Conservation (phyloP, 345 rosid species). For the Pistacia integerrima region DNA sequence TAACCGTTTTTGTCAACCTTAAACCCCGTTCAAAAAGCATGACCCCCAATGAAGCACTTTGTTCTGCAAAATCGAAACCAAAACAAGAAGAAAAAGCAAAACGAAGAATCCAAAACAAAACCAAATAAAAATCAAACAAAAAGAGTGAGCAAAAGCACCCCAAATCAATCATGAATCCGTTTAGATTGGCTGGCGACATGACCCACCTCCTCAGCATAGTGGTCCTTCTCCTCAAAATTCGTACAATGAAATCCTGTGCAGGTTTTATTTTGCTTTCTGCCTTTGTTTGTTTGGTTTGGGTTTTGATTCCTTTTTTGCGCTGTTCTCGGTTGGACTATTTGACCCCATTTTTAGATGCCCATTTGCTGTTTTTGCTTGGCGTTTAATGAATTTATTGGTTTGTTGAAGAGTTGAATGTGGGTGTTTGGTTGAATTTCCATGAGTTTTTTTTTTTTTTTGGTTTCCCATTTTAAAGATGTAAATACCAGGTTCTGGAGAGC, state of each 20-base stretch:
- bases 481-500: neutral
- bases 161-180: slow-evolving; percentile 28
- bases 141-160: neutral
- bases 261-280: slow-evolving; percentile 10
- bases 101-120: neutral
- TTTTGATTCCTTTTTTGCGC: neutral
- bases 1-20: neutral
- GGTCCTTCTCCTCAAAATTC: slow-evolving; percentile 46
- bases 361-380: neutral
- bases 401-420: neutral
- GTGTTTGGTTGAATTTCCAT: neutral
- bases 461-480: neutral
- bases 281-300: neutral
- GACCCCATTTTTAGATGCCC: neutral
- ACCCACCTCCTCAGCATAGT: slow-evolving; percentile 41
- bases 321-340: neutral
- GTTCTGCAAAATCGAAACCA: neutral
- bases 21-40: neutral
- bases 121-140: neutral
- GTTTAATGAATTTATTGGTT: neutral
- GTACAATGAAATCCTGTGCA: slow-evolving; percentile 37
- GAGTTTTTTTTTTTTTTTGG: neutral
- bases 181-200: slow-evolving; percentile 44
- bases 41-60: neutral
- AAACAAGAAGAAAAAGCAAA: neutral